Conservation (phyloP, 2,329 filamentous ascomycete genomes). For the Diaporthe australafricana region DNA sequence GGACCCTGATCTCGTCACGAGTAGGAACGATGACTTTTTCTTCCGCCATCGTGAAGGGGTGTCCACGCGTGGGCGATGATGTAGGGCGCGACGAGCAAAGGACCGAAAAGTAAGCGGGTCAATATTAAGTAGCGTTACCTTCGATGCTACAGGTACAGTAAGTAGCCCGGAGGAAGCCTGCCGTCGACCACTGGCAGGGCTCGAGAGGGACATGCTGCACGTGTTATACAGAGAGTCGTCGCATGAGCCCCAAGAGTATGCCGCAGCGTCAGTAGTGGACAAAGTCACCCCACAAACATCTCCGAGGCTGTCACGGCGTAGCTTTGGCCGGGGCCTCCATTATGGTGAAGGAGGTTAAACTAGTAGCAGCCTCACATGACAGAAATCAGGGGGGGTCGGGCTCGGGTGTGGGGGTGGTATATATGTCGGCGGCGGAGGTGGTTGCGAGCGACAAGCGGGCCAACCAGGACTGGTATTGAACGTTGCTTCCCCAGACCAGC, state of each 20-base stretch:
- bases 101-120: neutral
- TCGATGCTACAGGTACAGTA: neutral
- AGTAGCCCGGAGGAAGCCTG: neutral
- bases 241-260: neutral
- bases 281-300: conserved; percentile 2
- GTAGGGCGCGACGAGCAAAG: neutral
- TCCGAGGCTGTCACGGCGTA: neutral
- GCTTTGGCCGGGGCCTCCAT: too few species aligned
- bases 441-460: conserved; percentile 25
- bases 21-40: conserved; percentile 31
- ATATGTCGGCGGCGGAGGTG: conserved; percentile 31
- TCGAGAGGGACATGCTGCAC: neutral
- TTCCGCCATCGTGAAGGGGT: conserved; percentile 10
- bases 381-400: neutral
- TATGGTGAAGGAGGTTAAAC: neutral
- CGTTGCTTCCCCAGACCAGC: neutral
- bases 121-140: conserved; percentile 2
- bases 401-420: conserved; percentile 29
- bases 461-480: neutral
- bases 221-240: conserved; percentile 14
- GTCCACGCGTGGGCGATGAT: neutral
- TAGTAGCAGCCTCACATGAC: neutral
- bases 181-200: conserved; percentile 2
- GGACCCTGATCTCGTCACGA: conserved; percentile 21
- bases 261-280: neutral